phyloP scores from a whole-genome alignment of 352 stramenopile genomes.

The Pythium dissotocum region DNA sequence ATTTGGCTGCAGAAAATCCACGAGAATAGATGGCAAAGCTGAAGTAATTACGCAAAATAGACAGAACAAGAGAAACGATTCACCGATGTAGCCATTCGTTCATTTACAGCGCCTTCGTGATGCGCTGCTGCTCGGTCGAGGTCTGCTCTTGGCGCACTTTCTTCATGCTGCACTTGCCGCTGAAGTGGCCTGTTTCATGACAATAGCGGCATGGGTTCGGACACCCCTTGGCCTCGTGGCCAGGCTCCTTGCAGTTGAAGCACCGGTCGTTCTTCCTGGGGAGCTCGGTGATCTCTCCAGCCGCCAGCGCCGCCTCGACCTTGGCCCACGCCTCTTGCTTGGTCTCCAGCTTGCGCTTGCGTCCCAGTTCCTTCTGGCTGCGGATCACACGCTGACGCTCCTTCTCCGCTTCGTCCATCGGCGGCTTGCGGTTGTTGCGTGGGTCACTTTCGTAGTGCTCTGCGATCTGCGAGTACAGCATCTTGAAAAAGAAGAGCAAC shows the following conservation, averaged over 20 bases:
- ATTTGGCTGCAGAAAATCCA: not conserved
- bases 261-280: constrained; percentile 56
- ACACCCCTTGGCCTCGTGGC: constrained; percentile 78
- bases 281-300: constrained; percentile 45
- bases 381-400: constrained; percentile 71
- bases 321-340: constrained; percentile 59
- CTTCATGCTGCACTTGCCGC: constrained; percentile 72
- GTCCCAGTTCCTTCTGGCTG: constrained; percentile 73
- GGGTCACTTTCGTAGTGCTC: constrained; percentile 62
- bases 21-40: not conserved
- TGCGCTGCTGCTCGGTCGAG: constrained; percentile 45
- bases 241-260: constrained; percentile 86
- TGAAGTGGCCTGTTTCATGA: constrained; percentile 73
- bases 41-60: constrained; percentile 7
- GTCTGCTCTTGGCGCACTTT: constrained; percentile 48
- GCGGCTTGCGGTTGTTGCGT: constrained; percentile 54
- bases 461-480: constrained; percentile 68
- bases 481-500: constrained; percentile 84
- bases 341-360: constrained; percentile 75
- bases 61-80: not conserved
- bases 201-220: constrained; percentile 80
- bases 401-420: constrained; percentile 82
- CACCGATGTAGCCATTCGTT: constrained; percentile 1
- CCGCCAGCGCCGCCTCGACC: constrained; percentile 45
- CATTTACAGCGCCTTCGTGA: constrained; percentile 58